Conservation (phyloP, 345 rosid species). For the Citrus glauca region DNA sequence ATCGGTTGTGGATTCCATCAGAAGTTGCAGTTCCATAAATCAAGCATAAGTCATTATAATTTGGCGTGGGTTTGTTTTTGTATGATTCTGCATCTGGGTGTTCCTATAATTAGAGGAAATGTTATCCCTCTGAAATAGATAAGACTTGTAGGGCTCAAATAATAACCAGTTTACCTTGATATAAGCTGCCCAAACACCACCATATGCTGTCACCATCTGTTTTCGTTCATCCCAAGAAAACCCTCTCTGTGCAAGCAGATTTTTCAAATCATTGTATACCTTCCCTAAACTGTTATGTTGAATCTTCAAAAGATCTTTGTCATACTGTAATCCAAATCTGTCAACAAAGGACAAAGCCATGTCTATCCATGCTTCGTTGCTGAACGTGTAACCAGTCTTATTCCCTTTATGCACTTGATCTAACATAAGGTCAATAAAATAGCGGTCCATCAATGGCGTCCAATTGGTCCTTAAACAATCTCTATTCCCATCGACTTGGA, state of each 20-base stretch:
- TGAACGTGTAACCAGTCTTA: conserved; percentile 19
- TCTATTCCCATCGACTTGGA: conserved; percentile 16
- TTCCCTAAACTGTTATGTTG: conserved; percentile 30
- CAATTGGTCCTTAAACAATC: conserved; percentile 26
- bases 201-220: conserved; percentile 36
- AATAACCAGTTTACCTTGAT: conserved; percentile 27
- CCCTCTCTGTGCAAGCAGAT: conserved; percentile 31
- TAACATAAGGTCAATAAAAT: conserved; percentile 48
- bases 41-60: conserved; percentile 40
- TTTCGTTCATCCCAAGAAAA: conserved; percentile 37
- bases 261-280: conserved; percentile 33
- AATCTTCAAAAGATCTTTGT: conserved; percentile 31
- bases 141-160: background rate
- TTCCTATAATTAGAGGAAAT: conserved; percentile 29
- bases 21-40: conserved; percentile 36
- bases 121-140: conserved; percentile 13
- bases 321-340: conserved; percentile 35
- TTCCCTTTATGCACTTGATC: conserved; percentile 32
- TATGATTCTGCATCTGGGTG: conserved; percentile 31
- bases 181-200: conserved; percentile 42
- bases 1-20: conserved; percentile 17
- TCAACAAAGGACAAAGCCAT: conserved; percentile 38
- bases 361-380: conserved; percentile 38
- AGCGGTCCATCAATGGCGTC: conserved; percentile 49
- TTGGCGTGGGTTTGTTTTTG: conserved; percentile 19